Conservation (phyloP, 139 green algal genomes). For the Chlamydomonas schloesseri region DNA sequence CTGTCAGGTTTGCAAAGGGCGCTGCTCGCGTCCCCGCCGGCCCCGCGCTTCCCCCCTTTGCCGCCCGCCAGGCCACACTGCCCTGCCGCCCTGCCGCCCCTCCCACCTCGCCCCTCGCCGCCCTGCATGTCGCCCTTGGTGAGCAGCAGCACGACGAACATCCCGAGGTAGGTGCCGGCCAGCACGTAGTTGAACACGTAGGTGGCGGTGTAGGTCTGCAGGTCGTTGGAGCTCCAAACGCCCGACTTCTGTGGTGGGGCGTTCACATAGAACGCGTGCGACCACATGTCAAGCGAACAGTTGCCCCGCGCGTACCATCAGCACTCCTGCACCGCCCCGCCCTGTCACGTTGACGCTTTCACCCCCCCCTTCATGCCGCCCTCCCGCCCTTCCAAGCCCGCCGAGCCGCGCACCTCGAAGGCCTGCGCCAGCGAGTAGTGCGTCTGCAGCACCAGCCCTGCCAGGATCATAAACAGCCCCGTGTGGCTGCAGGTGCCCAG, state of each 20-base stretch:
- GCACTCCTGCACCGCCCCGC: too few species aligned
- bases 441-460: conserved; percentile 40
- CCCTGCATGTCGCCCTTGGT: background rate
- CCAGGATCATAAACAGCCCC: conserved; percentile 39
- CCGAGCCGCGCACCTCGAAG: background rate
- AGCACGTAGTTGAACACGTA: conserved; percentile 43
- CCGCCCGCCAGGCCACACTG: background rate
- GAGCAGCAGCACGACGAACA: conserved; percentile 21
- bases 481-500: conserved; percentile 33
- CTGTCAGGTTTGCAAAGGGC: too few species aligned
- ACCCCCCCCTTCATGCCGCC: background rate
- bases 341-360: too few species aligned
- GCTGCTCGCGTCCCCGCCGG: too few species aligned
- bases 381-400: background rate
- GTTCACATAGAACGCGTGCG: background rate
- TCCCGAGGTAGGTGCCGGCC: conserved; percentile 3
- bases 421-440: background rate
- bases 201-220: conserved; percentile 28
- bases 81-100: background rate
- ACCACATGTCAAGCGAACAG: too few species aligned
- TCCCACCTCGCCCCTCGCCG: background rate
- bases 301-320: too few species aligned
- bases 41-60: too few species aligned
- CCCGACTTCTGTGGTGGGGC: background rate
- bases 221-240: background rate